A percentile compares a stretch with the other conserved stretches of the same genome.
Conservation (phyloP, 2,329 filamentous ascomycete genomes). For the Fusarium austroafricanum region DNA sequence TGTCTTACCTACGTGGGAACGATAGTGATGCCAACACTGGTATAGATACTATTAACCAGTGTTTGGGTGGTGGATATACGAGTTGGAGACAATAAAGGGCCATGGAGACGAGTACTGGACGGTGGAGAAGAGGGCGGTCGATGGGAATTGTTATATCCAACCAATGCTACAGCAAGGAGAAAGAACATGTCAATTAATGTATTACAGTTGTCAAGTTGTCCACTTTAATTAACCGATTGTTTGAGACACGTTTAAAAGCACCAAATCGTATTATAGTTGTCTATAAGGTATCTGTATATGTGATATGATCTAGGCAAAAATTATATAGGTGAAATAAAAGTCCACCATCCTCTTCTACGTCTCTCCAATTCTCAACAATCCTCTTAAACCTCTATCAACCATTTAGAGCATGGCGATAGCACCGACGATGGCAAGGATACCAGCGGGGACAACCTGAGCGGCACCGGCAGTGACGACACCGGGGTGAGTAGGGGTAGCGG, state of each 20-base stretch:
- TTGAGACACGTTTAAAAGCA: background rate
- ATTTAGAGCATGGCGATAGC: constrained; percentile 43
- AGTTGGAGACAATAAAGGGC: too few relatives aligned
- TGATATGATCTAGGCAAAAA: background rate
- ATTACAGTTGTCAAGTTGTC: background rate
- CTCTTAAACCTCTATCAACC: background rate
- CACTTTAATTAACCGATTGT: background rate
- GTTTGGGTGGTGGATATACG: too few relatives aligned
- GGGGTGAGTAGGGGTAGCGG: constrained; percentile 8
- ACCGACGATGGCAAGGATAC: constrained; percentile 43
- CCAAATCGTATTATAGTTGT: constrained; percentile 2
- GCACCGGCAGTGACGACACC: constrained; percentile 35
- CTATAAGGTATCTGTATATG: background rate
- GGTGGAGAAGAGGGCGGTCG: too few relatives aligned
- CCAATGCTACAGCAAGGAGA: too few relatives aligned
- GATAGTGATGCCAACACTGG: too few relatives aligned
- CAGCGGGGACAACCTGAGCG: constrained; percentile 35
- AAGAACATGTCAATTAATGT: too few relatives aligned
- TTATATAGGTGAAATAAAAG: background rate
- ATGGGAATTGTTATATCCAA: too few relatives aligned
- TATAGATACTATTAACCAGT: too few relatives aligned
- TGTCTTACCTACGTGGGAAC: too few relatives aligned
- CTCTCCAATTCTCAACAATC: background rate
- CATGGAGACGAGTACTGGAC: too few relatives aligned
- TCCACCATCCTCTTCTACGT: background rate